These are phyloP conservation scores for Lignosus rhinocerotis DNA, from an alignment of 1,284 basidiomycete genomes.

Conservation along the genomic window DNA sequence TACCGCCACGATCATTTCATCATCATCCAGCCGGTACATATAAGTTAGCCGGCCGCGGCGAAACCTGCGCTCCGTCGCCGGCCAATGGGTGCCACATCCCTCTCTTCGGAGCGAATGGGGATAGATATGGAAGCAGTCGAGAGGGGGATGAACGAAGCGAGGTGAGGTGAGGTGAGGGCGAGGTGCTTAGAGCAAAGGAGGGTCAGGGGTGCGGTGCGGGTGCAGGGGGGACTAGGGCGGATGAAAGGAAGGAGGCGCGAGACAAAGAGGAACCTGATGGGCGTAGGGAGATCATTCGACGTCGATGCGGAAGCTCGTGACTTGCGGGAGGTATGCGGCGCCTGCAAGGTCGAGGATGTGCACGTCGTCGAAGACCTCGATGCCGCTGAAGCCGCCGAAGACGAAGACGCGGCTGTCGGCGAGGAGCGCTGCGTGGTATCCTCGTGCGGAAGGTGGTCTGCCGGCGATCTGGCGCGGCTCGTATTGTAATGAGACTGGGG, in stretches of 20 bases:
- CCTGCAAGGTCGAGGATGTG: constrained; percentile 85
- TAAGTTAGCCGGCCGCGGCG: constrained; percentile 10
- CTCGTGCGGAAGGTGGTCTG: constrained; percentile 70
- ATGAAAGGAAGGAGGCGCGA: not conserved
- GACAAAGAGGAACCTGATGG: not conserved
- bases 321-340: constrained; percentile 89
- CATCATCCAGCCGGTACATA: constrained; percentile 7
- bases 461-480: constrained; percentile 66
- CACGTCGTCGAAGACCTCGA: constrained; percentile 81
- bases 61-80: not conserved
- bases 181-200: not conserved
- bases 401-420: constrained; percentile 85
- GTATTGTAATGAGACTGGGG: constrained; percentile 61
- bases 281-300: constrained; percentile 28
- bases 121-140: not conserved
- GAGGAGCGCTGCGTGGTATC: constrained; percentile 82
- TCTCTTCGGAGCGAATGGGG: not conserved
- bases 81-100: not conserved
- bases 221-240: not conserved
- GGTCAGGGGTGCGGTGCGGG: not conserved
- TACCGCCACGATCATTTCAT: not conserved
- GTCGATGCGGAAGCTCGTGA: constrained; percentile 74
- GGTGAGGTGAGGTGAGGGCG: not conserved
- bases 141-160: not conserved
- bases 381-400: constrained; percentile 88